phyloP scores from a whole-genome alignment of 2,329 filamentous ascomycete genomes.

The Botrytis galanthina region DNA sequence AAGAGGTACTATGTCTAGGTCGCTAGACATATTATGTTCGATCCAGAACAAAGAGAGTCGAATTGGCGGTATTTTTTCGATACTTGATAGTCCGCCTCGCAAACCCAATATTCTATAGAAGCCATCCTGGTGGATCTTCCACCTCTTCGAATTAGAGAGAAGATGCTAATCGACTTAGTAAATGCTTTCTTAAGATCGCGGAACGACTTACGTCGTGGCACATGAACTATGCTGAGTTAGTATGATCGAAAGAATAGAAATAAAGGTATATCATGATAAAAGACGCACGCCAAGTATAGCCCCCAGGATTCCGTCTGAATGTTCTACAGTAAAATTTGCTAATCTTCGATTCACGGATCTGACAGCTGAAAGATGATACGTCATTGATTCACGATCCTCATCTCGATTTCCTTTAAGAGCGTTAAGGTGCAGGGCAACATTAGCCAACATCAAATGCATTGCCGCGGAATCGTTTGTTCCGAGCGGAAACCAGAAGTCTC shows the following conservation, averaged over 20 bases:
- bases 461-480: neutral
- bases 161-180: neutral
- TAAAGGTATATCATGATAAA: neutral
- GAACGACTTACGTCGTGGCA: conserved; percentile 13
- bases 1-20: neutral
- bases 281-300: conserved; percentile 12
- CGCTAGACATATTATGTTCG: conserved; percentile 12
- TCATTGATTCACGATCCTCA: neutral
- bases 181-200: neutral
- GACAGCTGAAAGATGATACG: neutral
- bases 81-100: conserved; percentile 4
- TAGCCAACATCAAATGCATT: conserved; percentile 3
- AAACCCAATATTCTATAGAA: conserved; percentile 3
- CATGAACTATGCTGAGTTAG: conserved; percentile 3
- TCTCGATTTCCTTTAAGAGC: neutral
- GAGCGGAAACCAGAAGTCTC: conserved; percentile 9
- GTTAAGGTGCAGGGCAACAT: neutral
- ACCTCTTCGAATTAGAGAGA: neutral
- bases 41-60: conserved; percentile 15
- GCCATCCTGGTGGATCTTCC: conserved; percentile 4
- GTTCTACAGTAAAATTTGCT: neutral
- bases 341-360: conserved; percentile 9
- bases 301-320: neutral
- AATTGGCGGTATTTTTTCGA: neutral
- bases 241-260: neutral